Evolutionary conservation across 208 protist genomes (phyloP).

Genomic region (Leishmania aethiopica): DNA sequence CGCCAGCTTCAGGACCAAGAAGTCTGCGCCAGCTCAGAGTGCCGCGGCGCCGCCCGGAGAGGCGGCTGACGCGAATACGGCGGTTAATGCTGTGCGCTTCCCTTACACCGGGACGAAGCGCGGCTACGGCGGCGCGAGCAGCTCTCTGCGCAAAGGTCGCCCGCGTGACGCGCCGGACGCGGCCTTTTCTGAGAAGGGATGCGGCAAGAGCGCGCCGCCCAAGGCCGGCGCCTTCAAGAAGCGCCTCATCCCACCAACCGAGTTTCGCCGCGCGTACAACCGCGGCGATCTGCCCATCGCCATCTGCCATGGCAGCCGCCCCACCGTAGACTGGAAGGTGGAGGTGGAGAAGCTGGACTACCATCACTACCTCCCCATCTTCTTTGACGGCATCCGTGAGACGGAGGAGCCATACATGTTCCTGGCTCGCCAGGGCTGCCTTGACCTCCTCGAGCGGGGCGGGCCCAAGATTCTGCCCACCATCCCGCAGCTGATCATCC

Average conservation of each 20-base stretch:
- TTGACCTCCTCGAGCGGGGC: conserved; percentile 96
- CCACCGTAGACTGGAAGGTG: conserved; percentile 97
- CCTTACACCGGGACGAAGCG: conserved; percentile 66
- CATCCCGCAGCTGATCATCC: conserved; percentile 99
- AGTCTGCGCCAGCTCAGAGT: conserved; percentile 22
- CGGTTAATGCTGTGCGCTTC: conserved; percentile 55
- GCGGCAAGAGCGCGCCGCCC: conserved; percentile 80
- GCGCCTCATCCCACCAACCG: conserved; percentile 88
- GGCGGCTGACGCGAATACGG: conserved; percentile 14
- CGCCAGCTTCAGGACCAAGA: conserved; percentile 46
- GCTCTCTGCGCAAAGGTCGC: conserved; percentile 87
- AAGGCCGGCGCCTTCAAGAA: conserved; percentile 88
- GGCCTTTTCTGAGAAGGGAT: conserved; percentile 80
- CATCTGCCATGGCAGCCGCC: conserved; percentile 91
- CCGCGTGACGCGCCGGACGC: conserved; percentile 58
- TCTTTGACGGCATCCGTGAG: conserved; percentile 99
- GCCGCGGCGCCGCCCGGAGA: conserved; percentile 6
- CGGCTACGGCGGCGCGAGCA: conserved; percentile 88
- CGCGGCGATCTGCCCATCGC: conserved; percentile 98
- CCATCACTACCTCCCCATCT: conserved; percentile 99
- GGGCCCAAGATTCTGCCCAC: conserved; percentile 97
- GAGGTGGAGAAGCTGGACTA: conserved; percentile 98
- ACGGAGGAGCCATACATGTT: conserved; percentile 98
- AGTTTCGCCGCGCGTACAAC: conserved; percentile 98
- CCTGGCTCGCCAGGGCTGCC: conserved; percentile 95